A percentile compares a stretch with the other conserved stretches of the same genome.
phyloP scores from a whole-genome alignment of 352 stramenopile species.

The Phytophthora chlamydospora region DNA sequence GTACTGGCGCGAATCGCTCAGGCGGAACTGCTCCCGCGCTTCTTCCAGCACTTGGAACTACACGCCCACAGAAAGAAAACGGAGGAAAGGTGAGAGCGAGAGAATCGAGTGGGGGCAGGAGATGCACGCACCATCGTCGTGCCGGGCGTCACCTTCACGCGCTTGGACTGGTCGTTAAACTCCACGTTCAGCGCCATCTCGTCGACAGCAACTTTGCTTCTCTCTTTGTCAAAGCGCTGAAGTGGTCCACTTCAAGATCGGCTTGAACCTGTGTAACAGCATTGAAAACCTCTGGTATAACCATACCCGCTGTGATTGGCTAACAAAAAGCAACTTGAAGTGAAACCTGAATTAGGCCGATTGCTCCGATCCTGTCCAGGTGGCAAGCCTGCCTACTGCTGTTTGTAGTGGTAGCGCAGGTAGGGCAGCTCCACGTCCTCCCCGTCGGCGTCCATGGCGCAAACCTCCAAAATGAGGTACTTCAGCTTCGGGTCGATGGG shows the following conservation, averaged over 20 bases:
- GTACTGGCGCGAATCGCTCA: slow-evolving; percentile 50
- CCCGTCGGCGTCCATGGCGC: slow-evolving; percentile 95
- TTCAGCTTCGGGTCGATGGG: slow-evolving; percentile 94
- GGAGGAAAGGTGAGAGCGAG: not conserved
- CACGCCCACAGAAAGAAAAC: not conserved
- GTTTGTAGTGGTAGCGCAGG: slow-evolving; percentile 88
- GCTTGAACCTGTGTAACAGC: slow-evolving; percentile 2
- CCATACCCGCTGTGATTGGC: not conserved
- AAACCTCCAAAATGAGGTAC: slow-evolving; percentile 97
- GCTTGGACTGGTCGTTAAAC: slow-evolving; percentile 75
- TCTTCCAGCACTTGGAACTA: slow-evolving; percentile 82
- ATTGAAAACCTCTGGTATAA: slow-evolving; percentile 13
- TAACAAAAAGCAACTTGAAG: slow-evolving; percentile 9
- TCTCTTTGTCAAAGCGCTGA: not conserved
- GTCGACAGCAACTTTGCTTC: not conserved
- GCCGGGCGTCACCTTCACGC: slow-evolving; percentile 71
- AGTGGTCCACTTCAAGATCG: not conserved
- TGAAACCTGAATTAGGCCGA: slow-evolving; percentile 3
- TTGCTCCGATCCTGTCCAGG: not conserved
- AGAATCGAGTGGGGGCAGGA: not conserved
- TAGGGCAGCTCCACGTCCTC: slow-evolving; percentile 97
- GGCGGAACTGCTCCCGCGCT: slow-evolving; percentile 57
- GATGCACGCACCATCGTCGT: slow-evolving; percentile 69
- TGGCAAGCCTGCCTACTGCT: slow-evolving; percentile 26
- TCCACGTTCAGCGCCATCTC: slow-evolving; percentile 82